Conservation (phyloP, 2,329 filamentous ascomycete species). For the Trichoderma sp. region DNA sequence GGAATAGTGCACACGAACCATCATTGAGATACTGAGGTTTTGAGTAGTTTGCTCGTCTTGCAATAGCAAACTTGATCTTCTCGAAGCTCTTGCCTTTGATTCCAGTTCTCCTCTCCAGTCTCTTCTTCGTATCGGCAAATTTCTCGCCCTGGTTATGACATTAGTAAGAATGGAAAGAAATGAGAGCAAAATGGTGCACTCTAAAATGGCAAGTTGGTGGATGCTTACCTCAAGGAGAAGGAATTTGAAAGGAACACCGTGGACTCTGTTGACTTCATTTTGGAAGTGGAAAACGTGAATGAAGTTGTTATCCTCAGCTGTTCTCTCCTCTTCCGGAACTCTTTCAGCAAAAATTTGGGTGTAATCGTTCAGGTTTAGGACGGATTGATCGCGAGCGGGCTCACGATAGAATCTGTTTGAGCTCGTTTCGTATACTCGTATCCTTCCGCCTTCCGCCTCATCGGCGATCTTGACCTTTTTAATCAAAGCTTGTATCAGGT, state of each 20-base stretch:
- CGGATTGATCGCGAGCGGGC: constrained; percentile 68
- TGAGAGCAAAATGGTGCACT: neutral
- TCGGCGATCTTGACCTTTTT: constrained; percentile 81
- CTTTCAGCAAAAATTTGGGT: constrained; percentile 79
- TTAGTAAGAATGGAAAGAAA: constrained; percentile 26
- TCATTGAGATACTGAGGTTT: constrained; percentile 84
- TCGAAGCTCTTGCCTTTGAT: constrained; percentile 98
- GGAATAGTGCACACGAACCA: constrained; percentile 54
- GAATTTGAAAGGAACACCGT: constrained; percentile 92
- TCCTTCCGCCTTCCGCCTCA: constrained; percentile 68
- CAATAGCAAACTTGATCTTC: constrained; percentile 93
- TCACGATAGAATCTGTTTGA: constrained; percentile 83
- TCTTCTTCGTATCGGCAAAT: constrained; percentile 90
- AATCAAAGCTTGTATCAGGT: constrained; percentile 74
- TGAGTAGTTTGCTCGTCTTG: constrained; percentile 72
- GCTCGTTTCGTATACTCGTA: constrained; percentile 83
- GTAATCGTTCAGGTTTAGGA: constrained; percentile 87
- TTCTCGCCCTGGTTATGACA: constrained; percentile 66
- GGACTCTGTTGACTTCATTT: constrained; percentile 78
- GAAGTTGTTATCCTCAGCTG: constrained; percentile 59
- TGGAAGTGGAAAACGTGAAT: constrained; percentile 93
- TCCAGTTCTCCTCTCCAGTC: constrained; percentile 88
- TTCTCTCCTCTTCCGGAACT: constrained; percentile 73
- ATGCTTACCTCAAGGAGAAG: constrained; percentile 71
- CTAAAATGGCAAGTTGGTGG: neutral